Conservation (phyloP, 495 filamentous ascomycete genomes). For the Trichoderma virens region DNA sequence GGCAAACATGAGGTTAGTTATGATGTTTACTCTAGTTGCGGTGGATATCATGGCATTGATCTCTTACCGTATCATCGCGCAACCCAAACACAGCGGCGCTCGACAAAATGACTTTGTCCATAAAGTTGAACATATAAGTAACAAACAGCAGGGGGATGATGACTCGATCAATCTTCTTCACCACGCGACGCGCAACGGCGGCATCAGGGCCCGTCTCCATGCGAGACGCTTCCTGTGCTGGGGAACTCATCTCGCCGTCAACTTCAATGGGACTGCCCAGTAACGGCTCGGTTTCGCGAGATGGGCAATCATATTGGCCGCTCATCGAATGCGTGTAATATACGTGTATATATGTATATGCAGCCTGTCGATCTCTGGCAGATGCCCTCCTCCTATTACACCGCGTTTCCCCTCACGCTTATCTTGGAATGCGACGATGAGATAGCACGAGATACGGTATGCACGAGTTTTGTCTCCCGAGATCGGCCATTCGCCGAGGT, state of each 20-base stretch:
- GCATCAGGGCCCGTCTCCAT: not conserved
- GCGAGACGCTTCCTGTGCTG: not conserved
- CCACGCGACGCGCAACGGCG: not conserved
- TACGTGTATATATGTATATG: not conserved
- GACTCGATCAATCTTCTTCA: constrained; percentile 2
- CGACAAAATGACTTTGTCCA: constrained; percentile 32
- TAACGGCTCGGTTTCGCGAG: not conserved
- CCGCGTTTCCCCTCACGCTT: not conserved
- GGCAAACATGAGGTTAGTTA: not conserved
- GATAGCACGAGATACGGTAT: not conserved
- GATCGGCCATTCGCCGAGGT: not conserved
- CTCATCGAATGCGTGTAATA: not conserved
- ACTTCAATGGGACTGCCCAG: not conserved
- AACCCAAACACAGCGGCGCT: constrained; percentile 28
- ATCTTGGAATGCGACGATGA: not conserved
- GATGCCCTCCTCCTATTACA: not conserved
- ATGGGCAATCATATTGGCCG: not conserved
- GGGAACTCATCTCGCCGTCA: not conserved
- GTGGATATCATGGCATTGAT: no score
- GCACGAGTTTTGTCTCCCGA: not conserved
- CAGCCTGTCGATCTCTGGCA: not conserved
- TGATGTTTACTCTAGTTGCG: no score
- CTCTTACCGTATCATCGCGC: constrained; percentile 21
- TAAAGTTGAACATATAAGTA: constrained; percentile 23
- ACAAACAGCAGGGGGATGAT: constrained; percentile 4